A percentile compares a stretch with the other conserved stretches of the same genome.
Evolutionary conservation across 495 filamentous ascomycete species (phyloP).

Genomic region (Stereocaulon alpinum): DNA sequence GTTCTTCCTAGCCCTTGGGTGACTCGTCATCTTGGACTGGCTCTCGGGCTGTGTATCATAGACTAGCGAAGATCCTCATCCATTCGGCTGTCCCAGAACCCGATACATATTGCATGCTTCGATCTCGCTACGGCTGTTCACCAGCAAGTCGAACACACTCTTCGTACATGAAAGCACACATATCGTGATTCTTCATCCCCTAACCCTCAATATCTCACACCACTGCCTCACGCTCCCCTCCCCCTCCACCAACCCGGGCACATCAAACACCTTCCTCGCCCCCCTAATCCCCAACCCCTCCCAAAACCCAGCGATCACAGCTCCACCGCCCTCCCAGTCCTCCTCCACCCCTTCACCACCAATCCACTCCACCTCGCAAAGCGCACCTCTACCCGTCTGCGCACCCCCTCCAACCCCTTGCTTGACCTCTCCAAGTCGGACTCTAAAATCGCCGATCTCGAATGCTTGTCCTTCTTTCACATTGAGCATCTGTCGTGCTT

Average conservation of each 20-base stretch:
- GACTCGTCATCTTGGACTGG: too few species aligned
- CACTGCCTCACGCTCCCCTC: conserved; percentile 19
- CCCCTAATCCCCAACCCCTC: conserved; percentile 15
- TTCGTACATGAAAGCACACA: not conserved
- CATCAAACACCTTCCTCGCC: conserved; percentile 5
- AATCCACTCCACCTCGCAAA: conserved; percentile 17
- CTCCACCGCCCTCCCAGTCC: conserved; percentile 11
- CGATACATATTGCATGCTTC: not conserved
- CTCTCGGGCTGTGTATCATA: too few species aligned
- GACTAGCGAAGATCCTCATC: too few species aligned
- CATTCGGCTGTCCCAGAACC: too few species aligned
- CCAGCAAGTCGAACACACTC: not conserved
- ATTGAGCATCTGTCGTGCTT: conserved; percentile 12
- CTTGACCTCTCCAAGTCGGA: conserved; percentile 21
- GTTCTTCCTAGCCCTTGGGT: too few species aligned
- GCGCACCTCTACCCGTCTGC: conserved; percentile 18
- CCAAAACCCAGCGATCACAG: conserved; percentile 16
- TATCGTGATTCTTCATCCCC: not conserved
- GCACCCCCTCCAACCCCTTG: conserved; percentile 9
- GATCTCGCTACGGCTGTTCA: not conserved
- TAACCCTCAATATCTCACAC: conserved; percentile 21
- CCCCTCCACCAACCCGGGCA: conserved; percentile 9
- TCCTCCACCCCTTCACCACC: conserved; percentile 6
- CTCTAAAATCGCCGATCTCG: conserved; percentile 16
- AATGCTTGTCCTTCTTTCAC: conserved; percentile 11